These are phyloP conservation scores for Ganoderma lingzhi DNA, from an alignment of 1,284 basidiomycete species.

Conservation along the genomic window DNA sequence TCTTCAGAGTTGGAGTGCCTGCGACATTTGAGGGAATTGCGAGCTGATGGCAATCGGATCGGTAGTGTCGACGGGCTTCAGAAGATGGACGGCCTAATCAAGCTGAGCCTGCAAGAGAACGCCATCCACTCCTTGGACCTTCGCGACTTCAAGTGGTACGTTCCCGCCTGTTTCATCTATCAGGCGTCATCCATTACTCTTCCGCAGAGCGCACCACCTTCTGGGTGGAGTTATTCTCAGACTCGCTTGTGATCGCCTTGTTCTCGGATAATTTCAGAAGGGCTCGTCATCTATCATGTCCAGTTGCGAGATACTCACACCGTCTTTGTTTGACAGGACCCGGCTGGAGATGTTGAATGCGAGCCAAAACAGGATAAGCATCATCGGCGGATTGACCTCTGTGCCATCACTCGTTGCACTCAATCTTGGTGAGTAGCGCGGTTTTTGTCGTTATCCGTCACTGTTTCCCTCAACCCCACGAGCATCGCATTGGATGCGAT, in stretches of 20 bases:
- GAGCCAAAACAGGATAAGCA: conserved; percentile 78
- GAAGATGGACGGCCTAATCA: conserved; percentile 81
- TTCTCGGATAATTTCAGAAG: not conserved
- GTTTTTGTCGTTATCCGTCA: not conserved
- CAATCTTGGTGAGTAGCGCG: conserved; percentile 75
- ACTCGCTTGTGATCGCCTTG: not conserved
- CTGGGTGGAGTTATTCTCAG: not conserved
- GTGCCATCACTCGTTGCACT: conserved; percentile 74
- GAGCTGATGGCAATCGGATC: conserved; percentile 88
- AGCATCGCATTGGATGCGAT: not conserved
- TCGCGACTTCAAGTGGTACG: conserved; percentile 73
- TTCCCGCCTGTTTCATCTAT: conserved; percentile 25
- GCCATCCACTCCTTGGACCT: conserved; percentile 73
- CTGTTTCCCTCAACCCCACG: not conserved
- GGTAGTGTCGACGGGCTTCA: conserved; percentile 81
- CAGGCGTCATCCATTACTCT: not conserved
- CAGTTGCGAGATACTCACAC: conserved; percentile 31
- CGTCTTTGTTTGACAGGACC: conserved; percentile 57
- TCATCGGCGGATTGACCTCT: conserved; percentile 66
- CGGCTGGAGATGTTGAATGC: conserved; percentile 87
- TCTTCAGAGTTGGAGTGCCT: conserved; percentile 82
- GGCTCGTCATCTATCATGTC: conserved; percentile 33
- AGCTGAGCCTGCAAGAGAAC: conserved; percentile 87
- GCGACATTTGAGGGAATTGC: conserved; percentile 87
- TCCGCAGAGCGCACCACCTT: not conserved